phyloP scores from a whole-genome alignment of 2,329 filamentous ascomycete genomes.

The Lachnellula cervina region DNA sequence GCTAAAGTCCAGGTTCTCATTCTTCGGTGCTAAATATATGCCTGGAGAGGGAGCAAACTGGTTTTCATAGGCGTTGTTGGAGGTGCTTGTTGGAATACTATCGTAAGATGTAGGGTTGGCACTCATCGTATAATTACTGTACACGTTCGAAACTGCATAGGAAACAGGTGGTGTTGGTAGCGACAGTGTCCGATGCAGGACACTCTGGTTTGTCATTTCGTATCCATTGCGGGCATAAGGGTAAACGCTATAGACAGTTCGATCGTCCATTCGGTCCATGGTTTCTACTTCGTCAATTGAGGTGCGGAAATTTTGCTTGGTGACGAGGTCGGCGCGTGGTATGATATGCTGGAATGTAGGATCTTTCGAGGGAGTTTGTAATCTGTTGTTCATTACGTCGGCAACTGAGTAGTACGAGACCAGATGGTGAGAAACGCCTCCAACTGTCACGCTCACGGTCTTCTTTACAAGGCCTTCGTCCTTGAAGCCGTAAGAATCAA shows the following conservation, averaged over 20 bases:
- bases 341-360: conserved; percentile 44
- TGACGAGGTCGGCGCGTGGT: conserved; percentile 54
- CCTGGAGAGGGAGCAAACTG: conserved; percentile 20
- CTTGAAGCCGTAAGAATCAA: conserved; percentile 90
- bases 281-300: conserved; percentile 57
- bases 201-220: conserved; percentile 29
- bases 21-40: conserved; percentile 23
- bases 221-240: conserved; percentile 24
- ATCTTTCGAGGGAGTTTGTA: conserved; percentile 55
- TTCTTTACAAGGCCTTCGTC: conserved; percentile 81
- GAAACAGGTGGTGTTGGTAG: conserved; percentile 26
- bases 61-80: conserved; percentile 13
- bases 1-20: conserved; percentile 22
- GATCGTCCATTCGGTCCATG: conserved; percentile 28
- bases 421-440: conserved; percentile 74
- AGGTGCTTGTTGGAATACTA: conserved; percentile 10
- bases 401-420: conserved; percentile 85
- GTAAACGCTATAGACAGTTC: conserved; percentile 23
- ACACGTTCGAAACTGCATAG: conserved; percentile 18
- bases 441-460: conserved; percentile 75
- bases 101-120: conserved; percentile 19
- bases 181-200: conserved; percentile 25
- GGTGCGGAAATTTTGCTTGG: conserved; percentile 61
- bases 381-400: conserved; percentile 58
- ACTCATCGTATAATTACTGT: conserved; percentile 19